phyloP scores from a whole-genome alignment of 441 rosid genomes.

The Macaranga tanarius region DNA sequence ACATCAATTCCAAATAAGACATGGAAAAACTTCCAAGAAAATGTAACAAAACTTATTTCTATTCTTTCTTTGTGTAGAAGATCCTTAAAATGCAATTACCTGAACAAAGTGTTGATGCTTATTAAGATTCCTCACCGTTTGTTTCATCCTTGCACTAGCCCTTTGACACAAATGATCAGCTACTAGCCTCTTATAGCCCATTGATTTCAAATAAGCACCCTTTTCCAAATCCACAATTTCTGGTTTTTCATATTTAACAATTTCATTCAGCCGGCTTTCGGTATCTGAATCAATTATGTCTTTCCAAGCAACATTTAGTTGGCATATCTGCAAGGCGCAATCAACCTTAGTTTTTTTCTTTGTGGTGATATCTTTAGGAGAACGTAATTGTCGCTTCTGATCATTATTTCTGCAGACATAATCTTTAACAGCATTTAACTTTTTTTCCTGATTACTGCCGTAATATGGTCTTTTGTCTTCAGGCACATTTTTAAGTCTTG shows the following conservation, averaged over 20 bases:
- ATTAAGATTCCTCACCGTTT: slow-evolving; percentile 13
- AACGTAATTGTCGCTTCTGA: slow-evolving; percentile 18
- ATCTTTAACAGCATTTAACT: neutral
- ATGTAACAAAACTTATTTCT: neutral
- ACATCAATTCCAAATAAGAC: neutral
- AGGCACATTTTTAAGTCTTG: slow-evolving; percentile 26
- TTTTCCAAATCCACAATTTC: slow-evolving; percentile 20
- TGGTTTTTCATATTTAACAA: neutral
- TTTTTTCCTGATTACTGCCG: slow-evolving; percentile 16
- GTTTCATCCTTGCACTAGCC: slow-evolving; percentile 16
- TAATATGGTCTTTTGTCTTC: slow-evolving; percentile 28
- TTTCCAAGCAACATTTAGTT: slow-evolving; percentile 10
- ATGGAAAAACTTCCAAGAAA: slow-evolving; percentile 1
- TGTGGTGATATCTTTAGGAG: neutral
- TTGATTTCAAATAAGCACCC: slow-evolving; percentile 16
- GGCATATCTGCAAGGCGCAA: slow-evolving; percentile 3
- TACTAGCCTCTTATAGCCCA: slow-evolving; percentile 8
- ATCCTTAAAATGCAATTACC: slow-evolving; percentile 15
- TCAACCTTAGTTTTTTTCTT: slow-evolving; percentile 21
- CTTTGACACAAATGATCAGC: slow-evolving; percentile 10
- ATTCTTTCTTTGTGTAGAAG: neutral
- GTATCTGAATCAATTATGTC: neutral
- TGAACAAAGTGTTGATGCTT: slow-evolving; percentile 11
- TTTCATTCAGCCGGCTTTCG: slow-evolving; percentile 1
- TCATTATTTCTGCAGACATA: slow-evolving; percentile 8